Percentiles rank a stretch among this genome's conserved stretches.
phyloP scores from a whole-genome alignment of 108 stramenopile species.

The Aurantiochytrium sp. region DNA sequence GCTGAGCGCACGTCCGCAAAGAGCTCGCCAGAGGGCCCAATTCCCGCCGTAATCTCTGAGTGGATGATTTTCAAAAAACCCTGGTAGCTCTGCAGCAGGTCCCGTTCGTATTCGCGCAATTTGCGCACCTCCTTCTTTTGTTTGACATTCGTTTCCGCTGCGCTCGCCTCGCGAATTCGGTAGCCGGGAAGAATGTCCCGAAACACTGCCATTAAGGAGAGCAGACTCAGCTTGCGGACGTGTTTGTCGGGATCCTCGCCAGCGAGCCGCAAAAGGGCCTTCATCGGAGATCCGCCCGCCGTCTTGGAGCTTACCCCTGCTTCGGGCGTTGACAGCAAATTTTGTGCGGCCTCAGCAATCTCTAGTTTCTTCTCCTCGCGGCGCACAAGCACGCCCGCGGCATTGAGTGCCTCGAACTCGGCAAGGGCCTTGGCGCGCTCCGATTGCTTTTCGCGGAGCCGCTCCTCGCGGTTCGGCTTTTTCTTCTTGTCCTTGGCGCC shows the following conservation, averaged over 20 bases:
- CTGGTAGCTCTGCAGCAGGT: constrained; percentile 66
- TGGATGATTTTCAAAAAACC: constrained; percentile 66
- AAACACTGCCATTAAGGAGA: constrained; percentile 77
- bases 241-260: not conserved
- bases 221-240: constrained; percentile 46
- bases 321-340: not conserved
- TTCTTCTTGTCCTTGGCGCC: not conserved
- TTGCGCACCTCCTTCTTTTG: constrained; percentile 76
- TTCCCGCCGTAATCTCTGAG: constrained; percentile 30
- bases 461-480: not conserved
- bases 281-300: not conserved
- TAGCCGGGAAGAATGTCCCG: constrained; percentile 80
- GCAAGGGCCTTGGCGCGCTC: not conserved
- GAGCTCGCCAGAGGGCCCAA: not conserved
- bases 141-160: constrained; percentile 61
- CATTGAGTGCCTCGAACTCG: not conserved
- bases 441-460: not conserved
- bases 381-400: not conserved
- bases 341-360: not conserved
- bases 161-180: constrained; percentile 76
- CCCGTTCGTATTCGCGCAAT: constrained; percentile 64
- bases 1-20: constrained; percentile 18
- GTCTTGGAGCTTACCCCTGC: not conserved
- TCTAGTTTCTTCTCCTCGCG: not conserved
- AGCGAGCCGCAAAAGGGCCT: not conserved